A percentile compares a stretch with the other conserved stretches of the same genome.
phyloP scores from a whole-genome alignment of 768 basidiomycete species.

The Lactarius tabidus region DNA sequence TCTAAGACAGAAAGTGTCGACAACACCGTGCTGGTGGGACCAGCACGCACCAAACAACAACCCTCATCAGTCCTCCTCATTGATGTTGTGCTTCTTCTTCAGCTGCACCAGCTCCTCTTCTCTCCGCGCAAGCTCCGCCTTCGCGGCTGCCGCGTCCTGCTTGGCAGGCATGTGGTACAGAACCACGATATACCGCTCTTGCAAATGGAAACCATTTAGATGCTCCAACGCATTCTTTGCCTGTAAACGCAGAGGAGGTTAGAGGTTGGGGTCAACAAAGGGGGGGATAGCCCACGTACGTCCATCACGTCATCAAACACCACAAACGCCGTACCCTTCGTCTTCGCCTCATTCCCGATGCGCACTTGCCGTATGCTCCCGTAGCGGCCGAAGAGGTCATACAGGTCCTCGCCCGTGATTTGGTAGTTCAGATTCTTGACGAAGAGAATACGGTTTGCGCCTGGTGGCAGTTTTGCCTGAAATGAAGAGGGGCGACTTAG shows the following conservation, averaged over 20 bases:
- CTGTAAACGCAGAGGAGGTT: constrained; percentile 37
- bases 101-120: constrained; percentile 86
- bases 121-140: constrained; percentile 85
- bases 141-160: constrained; percentile 89
- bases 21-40: neutral
- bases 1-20: neutral
- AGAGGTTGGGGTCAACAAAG: constrained; percentile 16
- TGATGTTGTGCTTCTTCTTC: constrained; percentile 82
- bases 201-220: constrained; percentile 95
- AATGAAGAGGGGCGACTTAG: neutral
- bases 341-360: constrained; percentile 87
- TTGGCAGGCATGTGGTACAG: constrained; percentile 98
- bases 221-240: constrained; percentile 97
- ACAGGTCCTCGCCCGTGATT: constrained; percentile 90
- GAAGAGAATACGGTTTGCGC: constrained; percentile 88
- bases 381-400: constrained; percentile 97
- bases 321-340: constrained; percentile 94
- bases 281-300: constrained; percentile 42
- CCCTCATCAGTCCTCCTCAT: constrained; percentile 56
- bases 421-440: constrained; percentile 92
- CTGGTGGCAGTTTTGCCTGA: constrained; percentile 84
- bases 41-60: constrained; percentile 1
- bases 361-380: constrained; percentile 95
- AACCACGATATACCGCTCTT: constrained; percentile 97
- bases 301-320: constrained; percentile 97